These are phyloP conservation scores for Escallonia rubra DNA, from an alignment of 129 eudicot species.

Conservation along the genomic window DNA sequence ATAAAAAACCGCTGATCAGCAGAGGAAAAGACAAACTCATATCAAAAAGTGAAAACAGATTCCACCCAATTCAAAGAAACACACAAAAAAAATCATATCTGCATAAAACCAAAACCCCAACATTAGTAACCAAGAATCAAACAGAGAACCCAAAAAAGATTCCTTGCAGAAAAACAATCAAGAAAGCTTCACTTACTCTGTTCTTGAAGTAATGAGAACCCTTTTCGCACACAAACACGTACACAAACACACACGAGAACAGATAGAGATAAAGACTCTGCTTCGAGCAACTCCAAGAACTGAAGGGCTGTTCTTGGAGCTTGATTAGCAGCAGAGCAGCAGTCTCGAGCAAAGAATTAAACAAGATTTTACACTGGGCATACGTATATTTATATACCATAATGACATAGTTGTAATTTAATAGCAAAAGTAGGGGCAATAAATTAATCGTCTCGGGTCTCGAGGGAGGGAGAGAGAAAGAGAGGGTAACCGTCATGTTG, in stretches of 20 bases:
- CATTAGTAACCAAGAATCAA: slow-evolving; percentile 8
- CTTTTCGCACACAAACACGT: neutral
- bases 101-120: neutral
- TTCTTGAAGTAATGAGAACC: neutral
- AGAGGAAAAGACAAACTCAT: no score
- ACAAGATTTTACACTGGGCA: no score
- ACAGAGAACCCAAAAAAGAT: neutral
- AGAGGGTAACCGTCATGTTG: neutral
- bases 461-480: neutral
- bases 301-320: neutral
- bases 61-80: neutral
- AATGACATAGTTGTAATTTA: neutral
- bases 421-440: neutral
- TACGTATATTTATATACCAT: no score
- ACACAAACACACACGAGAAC: neutral
- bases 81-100: no score
- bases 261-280: slow-evolving; percentile 2
- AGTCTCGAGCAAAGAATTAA: neutral
- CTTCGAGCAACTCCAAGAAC: neutral
- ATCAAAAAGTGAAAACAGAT: no score
- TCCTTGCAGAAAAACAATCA: neutral
- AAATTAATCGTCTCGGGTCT: neutral
- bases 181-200: no score
- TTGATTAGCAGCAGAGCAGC: neutral
- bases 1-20: no score